Conservation (phyloP, 192 early-diverging fungal species). For the Dimargaris verticillata region DNA sequence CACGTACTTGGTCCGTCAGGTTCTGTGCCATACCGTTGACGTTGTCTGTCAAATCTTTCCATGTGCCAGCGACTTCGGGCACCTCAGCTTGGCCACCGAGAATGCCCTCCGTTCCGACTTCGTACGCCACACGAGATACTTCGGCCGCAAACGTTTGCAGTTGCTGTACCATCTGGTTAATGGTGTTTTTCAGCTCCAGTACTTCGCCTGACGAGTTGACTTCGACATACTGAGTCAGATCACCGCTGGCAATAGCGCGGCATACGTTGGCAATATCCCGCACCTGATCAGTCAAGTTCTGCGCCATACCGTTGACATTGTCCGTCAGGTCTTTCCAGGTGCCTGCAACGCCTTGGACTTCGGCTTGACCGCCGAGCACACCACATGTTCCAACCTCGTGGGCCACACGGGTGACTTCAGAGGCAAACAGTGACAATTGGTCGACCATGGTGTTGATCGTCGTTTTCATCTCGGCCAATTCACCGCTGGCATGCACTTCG, state of each 20-base stretch:
- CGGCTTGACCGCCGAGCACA: slow-evolving; percentile 29
- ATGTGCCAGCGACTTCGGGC: slow-evolving; percentile 28
- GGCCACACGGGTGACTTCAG: slow-evolving; percentile 28
- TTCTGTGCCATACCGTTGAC: slow-evolving; percentile 36
- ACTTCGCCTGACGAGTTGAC: slow-evolving; percentile 34
- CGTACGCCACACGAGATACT: slow-evolving; percentile 30
- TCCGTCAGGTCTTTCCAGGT: slow-evolving; percentile 30
- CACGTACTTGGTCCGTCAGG: slow-evolving; percentile 32
- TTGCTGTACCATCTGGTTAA: slow-evolving; percentile 39
- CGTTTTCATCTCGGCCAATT: slow-evolving; percentile 28
- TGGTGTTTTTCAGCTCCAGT: slow-evolving; percentile 31
- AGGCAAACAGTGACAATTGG: slow-evolving; percentile 24
- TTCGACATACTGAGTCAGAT: slow-evolving; percentile 25
- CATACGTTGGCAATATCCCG: slow-evolving; percentile 30
- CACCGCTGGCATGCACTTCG: slow-evolving; percentile 25
- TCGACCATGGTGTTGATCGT: slow-evolving; percentile 31
- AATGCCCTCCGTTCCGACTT: slow-evolving; percentile 35
- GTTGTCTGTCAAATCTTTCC: slow-evolving; percentile 32
- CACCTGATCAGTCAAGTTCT: slow-evolving; percentile 36
- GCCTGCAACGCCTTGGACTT: slow-evolving; percentile 27
- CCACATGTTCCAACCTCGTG: slow-evolving; percentile 31
- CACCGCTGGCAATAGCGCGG: slow-evolving; percentile 32
- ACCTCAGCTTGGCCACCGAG: slow-evolving; percentile 32
- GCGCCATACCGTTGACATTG: slow-evolving; percentile 33
- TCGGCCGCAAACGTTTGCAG: slow-evolving; percentile 28